phyloP scores from a whole-genome alignment of 1,139 yeast species.

The Nakaseomyces bracarensis region DNA sequence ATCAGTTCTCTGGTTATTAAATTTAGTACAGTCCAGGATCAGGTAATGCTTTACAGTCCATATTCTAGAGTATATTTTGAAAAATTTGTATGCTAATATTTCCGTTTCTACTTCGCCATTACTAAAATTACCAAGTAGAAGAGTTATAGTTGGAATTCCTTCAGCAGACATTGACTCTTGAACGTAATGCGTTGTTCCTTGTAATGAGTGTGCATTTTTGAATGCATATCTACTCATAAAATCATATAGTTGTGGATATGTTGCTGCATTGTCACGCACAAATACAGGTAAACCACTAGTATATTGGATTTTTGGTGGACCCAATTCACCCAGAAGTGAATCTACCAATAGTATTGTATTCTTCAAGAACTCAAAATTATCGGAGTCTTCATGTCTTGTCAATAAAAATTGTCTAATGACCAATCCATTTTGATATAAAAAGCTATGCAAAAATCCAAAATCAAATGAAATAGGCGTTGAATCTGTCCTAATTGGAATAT shows the following conservation, averaged over 20 bases:
- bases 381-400: conserved; percentile 21
- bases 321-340: conserved; percentile 31
- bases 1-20: conserved; percentile 29
- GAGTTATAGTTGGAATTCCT: conserved; percentile 61
- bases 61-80: conserved; percentile 62
- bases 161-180: conserved; percentile 61
- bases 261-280: conserved; percentile 41
- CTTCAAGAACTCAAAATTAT: conserved; percentile 23
- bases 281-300: conserved; percentile 49
- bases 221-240: conserved; percentile 66
- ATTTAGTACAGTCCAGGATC: conserved; percentile 65
- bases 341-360: conserved; percentile 30
- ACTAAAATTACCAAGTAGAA: conserved; percentile 41
- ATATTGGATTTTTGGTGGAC: conserved; percentile 39
- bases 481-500: conserved; percentile 16
- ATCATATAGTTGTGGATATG: conserved; percentile 51
- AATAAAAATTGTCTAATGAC: conserved; percentile 41
- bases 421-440: conserved; percentile 53
- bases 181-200: conserved; percentile 39
- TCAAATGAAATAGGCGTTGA: conserved; percentile 32
- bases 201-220: conserved; percentile 35
- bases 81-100: conserved; percentile 48
- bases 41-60: conserved; percentile 64
- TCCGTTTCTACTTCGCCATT: conserved; percentile 45
- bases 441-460: conserved; percentile 54